Conservation (phyloP, 2,329 filamentous ascomycete genomes). For the Xylaria hypoxylon region DNA sequence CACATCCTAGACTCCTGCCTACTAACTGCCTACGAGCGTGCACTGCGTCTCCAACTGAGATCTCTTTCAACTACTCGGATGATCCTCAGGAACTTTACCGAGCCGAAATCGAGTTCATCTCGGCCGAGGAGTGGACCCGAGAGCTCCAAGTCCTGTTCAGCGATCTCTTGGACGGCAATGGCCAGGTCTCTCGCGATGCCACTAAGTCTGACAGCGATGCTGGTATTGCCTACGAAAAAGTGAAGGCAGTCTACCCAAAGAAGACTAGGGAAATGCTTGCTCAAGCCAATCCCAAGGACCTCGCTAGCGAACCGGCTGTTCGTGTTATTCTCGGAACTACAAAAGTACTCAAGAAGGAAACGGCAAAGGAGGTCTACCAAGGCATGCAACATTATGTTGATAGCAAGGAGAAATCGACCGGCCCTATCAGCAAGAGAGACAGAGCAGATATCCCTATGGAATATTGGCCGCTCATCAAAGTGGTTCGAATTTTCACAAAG, state of each 20-base stretch:
- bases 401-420: constrained; percentile 47
- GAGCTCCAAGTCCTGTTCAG: constrained; percentile 45
- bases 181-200: constrained; percentile 42
- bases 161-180: constrained; percentile 43
- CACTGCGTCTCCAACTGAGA: constrained; percentile 47
- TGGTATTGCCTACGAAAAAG: constrained; percentile 46
- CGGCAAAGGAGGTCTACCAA: constrained; percentile 42
- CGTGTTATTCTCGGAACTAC: constrained; percentile 44
- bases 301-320: constrained; percentile 44
- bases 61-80: constrained; percentile 48
- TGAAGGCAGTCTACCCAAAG: constrained; percentile 47
- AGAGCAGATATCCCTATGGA: constrained; percentile 39
- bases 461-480: constrained; percentile 59
- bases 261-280: constrained; percentile 48
- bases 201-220: constrained; percentile 45
- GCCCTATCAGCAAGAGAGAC: constrained; percentile 28
- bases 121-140: constrained; percentile 42
- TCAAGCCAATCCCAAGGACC: constrained; percentile 35
- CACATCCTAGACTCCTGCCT: constrained; percentile 40
- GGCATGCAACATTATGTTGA: constrained; percentile 48
- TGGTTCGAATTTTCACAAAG: constrained; percentile 57
- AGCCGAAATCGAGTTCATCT: constrained; percentile 49
- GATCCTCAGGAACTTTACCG: constrained; percentile 44
- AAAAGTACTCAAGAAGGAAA: constrained; percentile 41
- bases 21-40: constrained; percentile 48